These are phyloP conservation scores for Boletus bicolor DNA, from an alignment of 768 basidiomycete genomes.

Conservation along the genomic window DNA sequence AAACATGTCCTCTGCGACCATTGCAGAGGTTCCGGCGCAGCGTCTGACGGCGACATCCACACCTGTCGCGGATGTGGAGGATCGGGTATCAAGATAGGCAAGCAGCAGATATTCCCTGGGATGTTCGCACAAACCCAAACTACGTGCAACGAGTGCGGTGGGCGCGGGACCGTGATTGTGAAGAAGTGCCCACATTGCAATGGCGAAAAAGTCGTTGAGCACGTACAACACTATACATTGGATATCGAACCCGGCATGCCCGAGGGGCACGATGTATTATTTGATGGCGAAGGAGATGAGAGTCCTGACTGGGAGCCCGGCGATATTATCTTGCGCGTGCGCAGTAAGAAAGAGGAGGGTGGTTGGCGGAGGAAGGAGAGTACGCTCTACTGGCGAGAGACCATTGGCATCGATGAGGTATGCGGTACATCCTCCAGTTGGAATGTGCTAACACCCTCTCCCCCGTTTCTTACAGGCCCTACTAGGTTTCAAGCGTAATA, in stretches of 20 bases:
- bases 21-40: conserved; percentile 93
- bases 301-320: conserved; percentile 95
- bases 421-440: not conserved
- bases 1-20: conserved; percentile 94
- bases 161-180: conserved; percentile 76
- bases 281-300: conserved; percentile 97
- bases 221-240: conserved; percentile 77
- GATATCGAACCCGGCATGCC: conserved; percentile 87
- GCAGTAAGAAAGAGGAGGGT: conserved; percentile 73
- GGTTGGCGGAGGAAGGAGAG: conserved; percentile 88
- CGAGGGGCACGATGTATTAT: conserved; percentile 89
- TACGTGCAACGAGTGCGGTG: conserved; percentile 80
- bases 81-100: conserved; percentile 76
- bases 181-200: conserved; percentile 78
- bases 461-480: conserved; percentile 59
- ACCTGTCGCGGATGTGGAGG: conserved; percentile 84
- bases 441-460: not conserved
- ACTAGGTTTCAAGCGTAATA: conserved; percentile 91
- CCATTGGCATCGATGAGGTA: conserved; percentile 87
- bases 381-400: conserved; percentile 89
- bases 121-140: conserved; percentile 91
- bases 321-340: conserved; percentile 83
- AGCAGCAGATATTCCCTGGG: conserved; percentile 93
- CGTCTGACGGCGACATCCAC: conserved; percentile 83
- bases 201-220: conserved; percentile 79